Evolutionary conservation across 768 basidiomycete genomes (phyloP).

Genomic region (Tylopilus rubrobrunneus): DNA sequence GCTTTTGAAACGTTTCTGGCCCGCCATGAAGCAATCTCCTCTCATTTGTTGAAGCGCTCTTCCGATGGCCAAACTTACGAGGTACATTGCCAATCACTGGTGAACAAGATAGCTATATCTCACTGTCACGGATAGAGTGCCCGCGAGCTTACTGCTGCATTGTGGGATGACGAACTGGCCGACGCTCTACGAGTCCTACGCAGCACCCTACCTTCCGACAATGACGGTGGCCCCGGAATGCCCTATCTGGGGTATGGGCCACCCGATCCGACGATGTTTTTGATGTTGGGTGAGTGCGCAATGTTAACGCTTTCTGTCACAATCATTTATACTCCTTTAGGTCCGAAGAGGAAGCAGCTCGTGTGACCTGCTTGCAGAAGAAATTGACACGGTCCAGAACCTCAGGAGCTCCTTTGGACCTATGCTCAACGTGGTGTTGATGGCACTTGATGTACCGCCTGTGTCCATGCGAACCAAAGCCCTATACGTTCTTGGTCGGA

Average conservation of each 20-base stretch:
- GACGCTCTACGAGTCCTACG: slow-evolving; percentile 57
- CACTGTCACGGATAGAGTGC: slow-evolving; percentile 50
- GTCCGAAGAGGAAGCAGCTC: slow-evolving; percentile 65
- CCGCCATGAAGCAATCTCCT: slow-evolving; percentile 61
- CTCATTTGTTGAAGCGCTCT: slow-evolving; percentile 66
- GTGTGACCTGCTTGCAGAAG: slow-evolving; percentile 71
- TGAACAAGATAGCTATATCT: not conserved
- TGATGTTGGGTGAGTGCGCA: slow-evolving; percentile 61
- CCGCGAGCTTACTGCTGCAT: slow-evolving; percentile 72
- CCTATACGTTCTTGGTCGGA: slow-evolving; percentile 80
- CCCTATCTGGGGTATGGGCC: slow-evolving; percentile 73
- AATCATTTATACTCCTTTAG: slow-evolving; percentile 32
- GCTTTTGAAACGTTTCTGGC: slow-evolving; percentile 56
- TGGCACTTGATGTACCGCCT: slow-evolving; percentile 76
- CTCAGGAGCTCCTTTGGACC: slow-evolving; percentile 80
- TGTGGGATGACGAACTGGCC: slow-evolving; percentile 84
- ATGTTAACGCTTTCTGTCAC: not conserved
- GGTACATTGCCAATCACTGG: slow-evolving; percentile 38
- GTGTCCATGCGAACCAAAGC: slow-evolving; percentile 97
- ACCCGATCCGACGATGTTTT: slow-evolving; percentile 70
- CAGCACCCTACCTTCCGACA: slow-evolving; percentile 44
- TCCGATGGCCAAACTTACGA: slow-evolving; percentile 79
- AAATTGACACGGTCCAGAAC: slow-evolving; percentile 72
- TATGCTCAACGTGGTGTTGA: slow-evolving; percentile 74
- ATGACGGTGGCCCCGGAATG: slow-evolving; percentile 46